These are phyloP conservation scores for Penicillium herquei DNA, from an alignment of 495 filamentous ascomycete species.

Conservation along the genomic window DNA sequence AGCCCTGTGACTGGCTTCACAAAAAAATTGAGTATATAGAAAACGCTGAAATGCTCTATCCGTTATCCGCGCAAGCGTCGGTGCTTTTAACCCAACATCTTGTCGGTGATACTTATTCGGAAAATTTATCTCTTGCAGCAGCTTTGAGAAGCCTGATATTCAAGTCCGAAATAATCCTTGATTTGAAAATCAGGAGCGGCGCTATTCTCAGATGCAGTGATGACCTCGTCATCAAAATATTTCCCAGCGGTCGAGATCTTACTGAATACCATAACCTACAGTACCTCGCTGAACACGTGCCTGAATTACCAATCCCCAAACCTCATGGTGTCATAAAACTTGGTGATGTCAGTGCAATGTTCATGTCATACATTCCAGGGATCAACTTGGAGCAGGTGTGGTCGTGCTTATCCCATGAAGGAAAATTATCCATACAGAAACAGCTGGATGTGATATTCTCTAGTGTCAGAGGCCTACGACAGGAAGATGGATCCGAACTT, in stretches of 20 bases:
- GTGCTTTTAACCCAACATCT: background rate
- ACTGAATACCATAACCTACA: constrained; percentile 34
- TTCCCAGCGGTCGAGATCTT: constrained; percentile 20
- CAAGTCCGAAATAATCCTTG: background rate
- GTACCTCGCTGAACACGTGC: constrained; percentile 29
- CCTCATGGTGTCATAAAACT: constrained; percentile 30
- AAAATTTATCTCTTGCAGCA: background rate
- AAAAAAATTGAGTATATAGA: background rate
- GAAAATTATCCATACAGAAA: constrained; percentile 30
- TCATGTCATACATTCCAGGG: constrained; percentile 32
- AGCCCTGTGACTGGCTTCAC: background rate
- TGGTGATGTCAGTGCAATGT: constrained; percentile 24
- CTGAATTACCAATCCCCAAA: constrained; percentile 31
- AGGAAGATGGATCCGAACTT: constrained; percentile 17
- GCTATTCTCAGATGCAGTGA: constrained; percentile 25
- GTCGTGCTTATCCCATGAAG: constrained; percentile 21
- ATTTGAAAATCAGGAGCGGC: background rate
- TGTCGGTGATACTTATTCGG: background rate
- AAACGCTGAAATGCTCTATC: background rate
- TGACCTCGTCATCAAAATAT: constrained; percentile 30
- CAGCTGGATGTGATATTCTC: constrained; percentile 32
- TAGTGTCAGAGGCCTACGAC: constrained; percentile 25
- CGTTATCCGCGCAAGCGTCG: background rate
- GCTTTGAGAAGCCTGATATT: background rate
- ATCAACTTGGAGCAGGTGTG: constrained; percentile 28